Percentiles rank a stretch among this genome's conserved stretches.
Conservation (phyloP, 2,329 filamentous ascomycete genomes). For the Aspergillus ustus region DNA sequence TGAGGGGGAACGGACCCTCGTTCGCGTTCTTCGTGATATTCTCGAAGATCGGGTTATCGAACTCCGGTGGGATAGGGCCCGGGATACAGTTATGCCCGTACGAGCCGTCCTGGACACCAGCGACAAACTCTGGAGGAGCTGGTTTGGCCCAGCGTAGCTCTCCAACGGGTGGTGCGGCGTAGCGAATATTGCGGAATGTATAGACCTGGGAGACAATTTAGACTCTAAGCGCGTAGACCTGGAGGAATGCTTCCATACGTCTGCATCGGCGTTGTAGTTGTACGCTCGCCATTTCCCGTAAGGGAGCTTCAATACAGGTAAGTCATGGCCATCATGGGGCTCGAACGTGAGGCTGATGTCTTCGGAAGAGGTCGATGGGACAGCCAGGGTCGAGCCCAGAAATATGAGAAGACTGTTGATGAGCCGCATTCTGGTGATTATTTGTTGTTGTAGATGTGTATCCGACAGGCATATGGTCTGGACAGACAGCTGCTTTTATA, state of each 20-base stretch:
- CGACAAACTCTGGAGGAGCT: neutral
- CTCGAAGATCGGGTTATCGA: neutral
- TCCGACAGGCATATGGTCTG: neutral
- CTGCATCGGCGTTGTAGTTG: neutral
- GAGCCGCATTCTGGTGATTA: neutral
- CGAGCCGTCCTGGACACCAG: constrained; percentile 4
- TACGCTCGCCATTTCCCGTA: neutral
- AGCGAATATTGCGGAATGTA: neutral
- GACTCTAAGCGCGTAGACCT: neutral
- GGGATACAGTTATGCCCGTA: constrained; percentile 5
- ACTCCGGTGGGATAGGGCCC: neutral
- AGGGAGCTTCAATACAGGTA: neutral
- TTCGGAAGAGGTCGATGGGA: neutral
- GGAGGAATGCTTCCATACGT: neutral
- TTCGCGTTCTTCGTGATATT: constrained; percentile 1
- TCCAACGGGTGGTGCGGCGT: neutral
- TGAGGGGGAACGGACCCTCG: neutral
- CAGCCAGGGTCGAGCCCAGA: neutral
- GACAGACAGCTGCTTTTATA: neutral
- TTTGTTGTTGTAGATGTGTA: neutral
- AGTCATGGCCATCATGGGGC: neutral
- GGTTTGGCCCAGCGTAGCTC: neutral
- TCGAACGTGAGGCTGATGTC: neutral
- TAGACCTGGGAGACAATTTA: neutral
- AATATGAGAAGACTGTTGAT: neutral